Conservation (phyloP, 1,284 basidiomycete species). For the Heterobasidion occidentale region DNA sequence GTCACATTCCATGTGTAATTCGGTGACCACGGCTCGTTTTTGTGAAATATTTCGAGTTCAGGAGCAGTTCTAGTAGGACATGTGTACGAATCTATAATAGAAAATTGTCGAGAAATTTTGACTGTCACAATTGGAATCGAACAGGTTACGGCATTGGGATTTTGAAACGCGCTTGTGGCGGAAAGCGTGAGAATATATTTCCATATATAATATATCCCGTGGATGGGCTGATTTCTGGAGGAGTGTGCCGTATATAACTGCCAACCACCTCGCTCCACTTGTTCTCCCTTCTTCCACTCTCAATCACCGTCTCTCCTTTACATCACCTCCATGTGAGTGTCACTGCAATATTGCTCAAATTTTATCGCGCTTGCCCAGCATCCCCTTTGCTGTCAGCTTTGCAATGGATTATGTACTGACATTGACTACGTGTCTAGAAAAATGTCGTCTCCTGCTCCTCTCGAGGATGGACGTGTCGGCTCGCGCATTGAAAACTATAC, state of each 20-base stretch:
- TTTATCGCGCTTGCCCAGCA: too few relatives aligned
- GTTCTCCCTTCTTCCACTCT: too few relatives aligned
- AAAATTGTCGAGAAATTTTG: neutral
- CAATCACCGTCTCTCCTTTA: too few relatives aligned
- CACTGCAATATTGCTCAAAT: too few relatives aligned
- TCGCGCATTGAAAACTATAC: constrained; percentile 88
- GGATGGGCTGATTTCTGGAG: neutral
- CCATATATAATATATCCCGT: neutral
- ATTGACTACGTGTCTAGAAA: neutral
- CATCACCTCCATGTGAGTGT: too few relatives aligned
- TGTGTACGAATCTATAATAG: neutral
- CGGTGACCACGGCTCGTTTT: neutral
- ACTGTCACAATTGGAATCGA: neutral
- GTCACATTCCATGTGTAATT: constrained; percentile 40
- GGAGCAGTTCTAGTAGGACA: neutral
- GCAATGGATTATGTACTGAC: too few relatives aligned
- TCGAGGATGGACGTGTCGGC: constrained; percentile 68
- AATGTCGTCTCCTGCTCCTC: neutral
- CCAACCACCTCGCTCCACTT: too few relatives aligned
- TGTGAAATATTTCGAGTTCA: too few relatives aligned
- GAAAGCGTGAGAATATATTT: neutral
- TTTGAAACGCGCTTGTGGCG: too few relatives aligned
- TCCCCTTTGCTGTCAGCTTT: too few relatives aligned
- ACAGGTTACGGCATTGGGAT: neutral
- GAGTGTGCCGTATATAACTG: neutral